These are phyloP conservation scores for Cyberlindnera saturnus DNA, from an alignment of 805 yeast species.

Conservation along the genomic window DNA sequence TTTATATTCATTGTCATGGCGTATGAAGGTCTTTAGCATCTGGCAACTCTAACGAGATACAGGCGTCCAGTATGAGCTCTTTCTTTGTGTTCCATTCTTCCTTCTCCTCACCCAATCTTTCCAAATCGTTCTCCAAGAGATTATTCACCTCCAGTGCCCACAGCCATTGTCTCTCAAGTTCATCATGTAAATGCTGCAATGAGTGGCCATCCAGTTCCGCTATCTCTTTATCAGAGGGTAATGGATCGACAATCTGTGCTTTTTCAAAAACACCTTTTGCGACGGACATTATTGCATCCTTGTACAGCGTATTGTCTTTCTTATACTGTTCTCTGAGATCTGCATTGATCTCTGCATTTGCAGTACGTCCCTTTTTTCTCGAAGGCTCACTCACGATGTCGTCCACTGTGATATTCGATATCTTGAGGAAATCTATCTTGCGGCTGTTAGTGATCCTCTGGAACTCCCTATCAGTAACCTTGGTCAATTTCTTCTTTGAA, in stretches of 20 bases:
- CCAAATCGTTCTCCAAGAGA: conserved; percentile 28
- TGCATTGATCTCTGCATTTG: conserved; percentile 21
- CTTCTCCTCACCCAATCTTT: conserved; percentile 27
- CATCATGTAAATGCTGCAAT: conserved; percentile 20
- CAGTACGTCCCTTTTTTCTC: conserved; percentile 22
- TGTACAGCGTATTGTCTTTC: conserved; percentile 7
- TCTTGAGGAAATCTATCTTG: conserved; percentile 19
- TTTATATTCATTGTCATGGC: not conserved
- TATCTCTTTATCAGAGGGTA: conserved; percentile 15
- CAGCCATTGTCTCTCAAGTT: conserved; percentile 28
- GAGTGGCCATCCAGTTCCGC: conserved; percentile 9
- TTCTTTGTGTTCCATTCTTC: conserved; percentile 32
- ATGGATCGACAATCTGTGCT: conserved; percentile 10
- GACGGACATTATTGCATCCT: conserved; percentile 1
- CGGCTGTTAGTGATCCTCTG: conserved; percentile 3
- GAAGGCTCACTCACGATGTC: conserved; percentile 23
- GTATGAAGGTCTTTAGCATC: conserved; percentile 1
- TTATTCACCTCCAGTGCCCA: conserved; percentile 36
- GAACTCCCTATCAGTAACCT: conserved; percentile 9
- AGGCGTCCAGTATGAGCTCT: conserved; percentile 39
- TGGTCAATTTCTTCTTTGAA: conserved; percentile 3
- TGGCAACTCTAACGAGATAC: conserved; percentile 27
- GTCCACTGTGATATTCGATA: conserved; percentile 19
- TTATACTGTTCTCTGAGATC: conserved; percentile 15
- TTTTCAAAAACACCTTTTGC: conserved; percentile 7